A percentile compares a stretch with the other conserved stretches of the same genome.
Conservation (phyloP, 768 basidiomycete genomes). For the Infundibulicybe gibba region DNA sequence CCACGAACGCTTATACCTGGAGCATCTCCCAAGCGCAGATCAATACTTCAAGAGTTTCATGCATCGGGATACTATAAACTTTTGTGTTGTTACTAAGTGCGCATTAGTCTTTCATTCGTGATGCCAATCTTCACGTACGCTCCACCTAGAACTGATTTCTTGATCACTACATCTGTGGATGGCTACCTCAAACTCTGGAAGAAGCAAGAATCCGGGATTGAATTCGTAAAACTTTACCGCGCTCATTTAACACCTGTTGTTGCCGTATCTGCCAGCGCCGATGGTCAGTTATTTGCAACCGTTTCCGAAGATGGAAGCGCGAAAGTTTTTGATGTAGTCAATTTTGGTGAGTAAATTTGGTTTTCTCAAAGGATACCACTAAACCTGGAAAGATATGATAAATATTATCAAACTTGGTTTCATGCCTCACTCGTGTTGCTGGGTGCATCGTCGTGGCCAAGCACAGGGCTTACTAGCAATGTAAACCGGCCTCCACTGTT, state of each 20-base stretch:
- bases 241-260: constrained; percentile 82
- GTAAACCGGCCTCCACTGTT: constrained; percentile 35
- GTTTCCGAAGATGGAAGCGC: constrained; percentile 89
- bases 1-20: constrained; percentile 90
- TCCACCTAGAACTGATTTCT: constrained; percentile 76
- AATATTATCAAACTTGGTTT: constrained; percentile 93
- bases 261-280: constrained; percentile 81
- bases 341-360: constrained; percentile 73
- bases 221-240: constrained; percentile 98
- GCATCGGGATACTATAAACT: constrained; percentile 93
- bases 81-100: constrained; percentile 84
- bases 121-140: not conserved
- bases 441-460: constrained; percentile 90
- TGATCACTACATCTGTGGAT: constrained; percentile 93
- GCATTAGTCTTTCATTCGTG: constrained; percentile 14
- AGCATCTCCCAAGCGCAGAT: constrained; percentile 87
- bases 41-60: constrained; percentile 98
- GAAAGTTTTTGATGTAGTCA: constrained; percentile 96
- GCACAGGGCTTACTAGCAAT: constrained; percentile 87
- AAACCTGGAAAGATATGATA: constrained; percentile 79
- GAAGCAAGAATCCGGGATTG: constrained; percentile 93
- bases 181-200: constrained; percentile 99
- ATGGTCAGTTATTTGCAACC: constrained; percentile 90
- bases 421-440: constrained; percentile 85
- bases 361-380: constrained; percentile 1